A percentile compares a stretch with the other conserved stretches of the same genome.
Conservation (phyloP, 257 asterid genomes). For the Jacaranda mimosifolia region DNA sequence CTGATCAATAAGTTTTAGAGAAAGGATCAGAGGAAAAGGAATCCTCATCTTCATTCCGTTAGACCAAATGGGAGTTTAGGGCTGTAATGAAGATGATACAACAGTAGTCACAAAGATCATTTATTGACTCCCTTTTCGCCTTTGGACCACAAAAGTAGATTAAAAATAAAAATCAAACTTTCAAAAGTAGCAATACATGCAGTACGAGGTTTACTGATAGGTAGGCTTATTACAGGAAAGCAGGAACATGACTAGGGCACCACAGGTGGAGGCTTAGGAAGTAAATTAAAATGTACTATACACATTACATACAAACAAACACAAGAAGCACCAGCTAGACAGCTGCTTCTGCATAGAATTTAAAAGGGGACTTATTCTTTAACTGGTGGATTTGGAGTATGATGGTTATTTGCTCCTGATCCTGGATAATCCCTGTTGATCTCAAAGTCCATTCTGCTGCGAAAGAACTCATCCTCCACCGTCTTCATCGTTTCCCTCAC, state of each 20-base stretch:
- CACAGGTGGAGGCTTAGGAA: neutral
- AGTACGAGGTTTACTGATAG: conserved; percentile 3
- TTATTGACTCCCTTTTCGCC: neutral
- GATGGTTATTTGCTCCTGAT: conserved; percentile 54
- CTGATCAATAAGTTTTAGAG: no score
- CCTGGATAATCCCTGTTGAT: conserved; percentile 50
- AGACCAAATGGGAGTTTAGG: no score
- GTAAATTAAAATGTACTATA: conserved; percentile 16
- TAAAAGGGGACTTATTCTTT: conserved; percentile 32
- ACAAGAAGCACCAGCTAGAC: neutral
- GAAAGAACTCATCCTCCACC: conserved; percentile 12
- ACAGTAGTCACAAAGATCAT: neutral
- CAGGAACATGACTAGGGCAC: neutral
- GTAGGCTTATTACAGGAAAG: conserved; percentile 9
- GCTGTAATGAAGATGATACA: no score
- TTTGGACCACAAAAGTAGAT: neutral
- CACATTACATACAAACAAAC: neutral
- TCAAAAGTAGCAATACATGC: conserved; percentile 3
- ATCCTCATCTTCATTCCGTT: no score
- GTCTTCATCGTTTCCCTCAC: neutral
- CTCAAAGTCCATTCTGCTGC: conserved; percentile 47
- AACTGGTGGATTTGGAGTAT: conserved; percentile 49
- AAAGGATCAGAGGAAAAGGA: no score
- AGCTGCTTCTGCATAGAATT: neutral
- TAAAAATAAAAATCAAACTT: neutral